Percentiles rank a stretch among this genome's conserved stretches.
These are phyloP conservation scores for Cutaneotrichosporon cyanovorans DNA, from an alignment of 1,284 basidiomycete species.

Conservation along the genomic window DNA sequence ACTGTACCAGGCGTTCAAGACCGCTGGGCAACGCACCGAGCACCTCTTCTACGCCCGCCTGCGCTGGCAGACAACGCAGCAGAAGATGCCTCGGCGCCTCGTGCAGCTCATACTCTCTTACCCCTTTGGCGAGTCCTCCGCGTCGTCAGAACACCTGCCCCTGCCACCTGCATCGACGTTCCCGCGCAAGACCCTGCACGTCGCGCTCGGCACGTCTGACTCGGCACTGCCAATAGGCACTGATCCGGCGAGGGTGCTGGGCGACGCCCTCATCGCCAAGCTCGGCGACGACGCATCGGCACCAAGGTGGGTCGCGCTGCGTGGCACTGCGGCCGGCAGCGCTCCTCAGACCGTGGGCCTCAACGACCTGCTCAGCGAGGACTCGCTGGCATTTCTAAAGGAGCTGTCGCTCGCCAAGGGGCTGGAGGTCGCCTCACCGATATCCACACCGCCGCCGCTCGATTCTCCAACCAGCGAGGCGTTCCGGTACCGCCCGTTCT, in stretches of 20 bases:
- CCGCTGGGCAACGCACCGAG: conserved; percentile 27
- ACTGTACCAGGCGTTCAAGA: conserved; percentile 31
- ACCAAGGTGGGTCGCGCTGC: conserved; percentile 4
- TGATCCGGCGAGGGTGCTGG: conserved; percentile 12
- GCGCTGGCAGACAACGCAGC: conserved; percentile 29
- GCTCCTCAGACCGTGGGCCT: conserved; percentile 9
- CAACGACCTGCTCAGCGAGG: conserved; percentile 16
- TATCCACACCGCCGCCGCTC: background rate
- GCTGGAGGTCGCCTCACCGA: conserved; percentile 4
- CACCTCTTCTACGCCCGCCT: conserved; percentile 39
- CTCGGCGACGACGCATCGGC: conserved; percentile 8
- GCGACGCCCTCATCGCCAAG: conserved; percentile 15
- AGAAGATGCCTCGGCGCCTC: conserved; percentile 29
- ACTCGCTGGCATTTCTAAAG: conserved; percentile 18
- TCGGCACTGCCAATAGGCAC: conserved; percentile 11
- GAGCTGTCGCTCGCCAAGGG: conserved; percentile 8
- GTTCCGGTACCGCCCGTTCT: conserved; percentile 23
- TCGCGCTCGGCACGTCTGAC: conserved; percentile 18
- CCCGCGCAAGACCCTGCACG: conserved; percentile 25
- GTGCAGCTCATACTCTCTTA: conserved; percentile 30
- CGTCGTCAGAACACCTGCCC: conserved; percentile 24
- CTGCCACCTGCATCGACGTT: conserved; percentile 28
- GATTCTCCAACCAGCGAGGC: background rate
- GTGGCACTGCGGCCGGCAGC: background rate
- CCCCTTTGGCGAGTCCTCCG: conserved; percentile 28